Base-by-base conservation (phyloP, 768 basidiomycete species). In the Psilocybe sp. region DNA sequence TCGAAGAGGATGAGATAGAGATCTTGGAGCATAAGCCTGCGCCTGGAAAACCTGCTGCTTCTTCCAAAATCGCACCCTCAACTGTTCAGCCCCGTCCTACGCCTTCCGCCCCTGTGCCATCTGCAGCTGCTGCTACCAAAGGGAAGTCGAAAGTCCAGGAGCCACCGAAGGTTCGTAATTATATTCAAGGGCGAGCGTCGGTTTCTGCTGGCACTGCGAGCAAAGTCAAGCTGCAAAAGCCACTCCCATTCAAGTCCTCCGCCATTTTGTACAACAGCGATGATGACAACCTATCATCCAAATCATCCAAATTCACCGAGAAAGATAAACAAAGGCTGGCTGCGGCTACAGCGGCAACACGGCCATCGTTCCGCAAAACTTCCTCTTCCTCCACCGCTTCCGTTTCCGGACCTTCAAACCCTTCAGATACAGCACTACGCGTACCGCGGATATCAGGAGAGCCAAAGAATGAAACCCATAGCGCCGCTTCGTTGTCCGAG, bases 301-400 rank as follows among this genome's bases (percentile, higher is more conserved):
- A 46, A 46, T 49, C 52, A 35, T 60, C 64, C 9, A 63, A 61
- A 40, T 64, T 59, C 47, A 60, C 58, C 1, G 60, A 60, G 12
- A 53, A 60, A 15, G 69, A 70, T 44, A 64, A 64, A 44, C 52
- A 69, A 58, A 73, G 63, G 40, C 64, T 74, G 4, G 69, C 69
- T 15, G 62, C 67, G 13, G 65, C 69, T 15, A 62, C 67, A 13
- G 65, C 64, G 4, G 43, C 59, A 23, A 51, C 70, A 42, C 58
- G 75, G 41, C 74, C 81, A 11, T 71, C 73, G 5, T 78, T 79
- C 64, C 71, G 69, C 34, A 75, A 61, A 58, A 38, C 63, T 10
- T 38, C 49, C 33, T 33, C 49, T 38, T 14, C 46, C 13, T 28
- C 41, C 12, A n/a, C 49, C n/a, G 51, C 41, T 34, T 31, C 54